These are phyloP conservation scores for Hanseniaspora clermontiae DNA, from an alignment of 805 yeast genomes.

Conservation along the genomic window DNA sequence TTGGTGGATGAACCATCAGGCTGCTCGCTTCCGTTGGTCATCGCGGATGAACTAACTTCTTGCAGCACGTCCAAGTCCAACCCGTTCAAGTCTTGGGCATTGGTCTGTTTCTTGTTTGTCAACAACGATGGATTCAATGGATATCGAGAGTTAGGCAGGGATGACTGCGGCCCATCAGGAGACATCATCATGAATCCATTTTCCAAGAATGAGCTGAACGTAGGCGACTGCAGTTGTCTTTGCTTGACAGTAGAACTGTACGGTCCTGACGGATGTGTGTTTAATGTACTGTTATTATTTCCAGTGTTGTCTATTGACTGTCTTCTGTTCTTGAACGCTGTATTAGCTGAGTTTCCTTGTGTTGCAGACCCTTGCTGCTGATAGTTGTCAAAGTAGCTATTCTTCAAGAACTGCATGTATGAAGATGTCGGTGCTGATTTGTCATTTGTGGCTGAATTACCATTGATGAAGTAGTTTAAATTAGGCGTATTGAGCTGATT, in stretches of 20 bases:
- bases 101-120: background rate
- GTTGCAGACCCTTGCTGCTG: background rate
- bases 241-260: background rate
- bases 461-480: constrained; percentile 5
- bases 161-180: constrained; percentile 2
- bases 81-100: background rate
- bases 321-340: background rate
- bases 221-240: constrained; percentile 6
- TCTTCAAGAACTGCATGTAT: background rate
- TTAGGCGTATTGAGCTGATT: constrained; percentile 10
- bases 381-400: background rate
- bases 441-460: background rate
- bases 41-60: background rate
- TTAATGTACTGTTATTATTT: background rate
- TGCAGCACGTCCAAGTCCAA: background rate
- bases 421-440: background rate
- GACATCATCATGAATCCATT: constrained; percentile 11
- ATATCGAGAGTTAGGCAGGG: background rate
- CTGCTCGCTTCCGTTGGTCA: background rate
- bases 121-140: background rate
- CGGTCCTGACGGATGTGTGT: too few species aligned
- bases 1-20: background rate
- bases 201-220: constrained; percentile 5
- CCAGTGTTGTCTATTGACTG: background rate
- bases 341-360: background rate